Conservation (phyloP, 805 yeast species). For the Schwanniomyces polymorphus region DNA sequence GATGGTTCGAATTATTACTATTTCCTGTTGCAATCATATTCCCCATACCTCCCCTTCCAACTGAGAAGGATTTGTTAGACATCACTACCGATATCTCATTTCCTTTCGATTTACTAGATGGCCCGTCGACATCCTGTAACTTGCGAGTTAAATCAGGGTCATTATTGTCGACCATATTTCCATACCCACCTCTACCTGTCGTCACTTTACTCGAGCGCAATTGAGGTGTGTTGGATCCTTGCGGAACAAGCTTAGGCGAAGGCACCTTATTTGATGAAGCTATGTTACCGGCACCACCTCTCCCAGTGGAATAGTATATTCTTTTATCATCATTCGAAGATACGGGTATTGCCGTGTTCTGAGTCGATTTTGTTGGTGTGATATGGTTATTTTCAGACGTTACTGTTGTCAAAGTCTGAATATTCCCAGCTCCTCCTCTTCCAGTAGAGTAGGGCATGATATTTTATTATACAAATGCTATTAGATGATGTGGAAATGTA, state of each 20-base stretch:
- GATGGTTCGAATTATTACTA: slow-evolving; percentile 10
- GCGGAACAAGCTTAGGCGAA: slow-evolving; percentile 55
- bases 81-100: slow-evolving; percentile 42
- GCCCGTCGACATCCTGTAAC: slow-evolving; percentile 64
- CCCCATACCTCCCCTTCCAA: slow-evolving; percentile 70
- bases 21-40: slow-evolving; percentile 45
- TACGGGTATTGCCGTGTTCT: slow-evolving; percentile 7
- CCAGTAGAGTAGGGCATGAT: slow-evolving; percentile 33
- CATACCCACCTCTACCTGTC: slow-evolving; percentile 80
- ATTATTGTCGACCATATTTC: slow-evolving; percentile 66
- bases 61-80: slow-evolving; percentile 46
- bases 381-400: slow-evolving; percentile 18
- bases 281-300: slow-evolving; percentile 80
- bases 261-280: slow-evolving; percentile 43
- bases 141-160: slow-evolving; percentile 59
- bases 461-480: not conserved
- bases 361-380: slow-evolving; percentile 7
- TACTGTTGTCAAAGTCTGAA: slow-evolving; percentile 15
- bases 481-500: not conserved
- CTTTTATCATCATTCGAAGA: slow-evolving; percentile 26
- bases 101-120: slow-evolving; percentile 15
- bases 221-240: slow-evolving; percentile 63
- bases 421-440: slow-evolving; percentile 42
- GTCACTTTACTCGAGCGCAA: slow-evolving; percentile 55
- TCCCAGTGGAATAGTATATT: slow-evolving; percentile 61